Percentiles rank a stretch among this genome's conserved stretches.
These are phyloP conservation scores for Trichoderma semiorbis DNA, from an alignment of 2,329 filamentous ascomycete species.

Conservation along the genomic window DNA sequence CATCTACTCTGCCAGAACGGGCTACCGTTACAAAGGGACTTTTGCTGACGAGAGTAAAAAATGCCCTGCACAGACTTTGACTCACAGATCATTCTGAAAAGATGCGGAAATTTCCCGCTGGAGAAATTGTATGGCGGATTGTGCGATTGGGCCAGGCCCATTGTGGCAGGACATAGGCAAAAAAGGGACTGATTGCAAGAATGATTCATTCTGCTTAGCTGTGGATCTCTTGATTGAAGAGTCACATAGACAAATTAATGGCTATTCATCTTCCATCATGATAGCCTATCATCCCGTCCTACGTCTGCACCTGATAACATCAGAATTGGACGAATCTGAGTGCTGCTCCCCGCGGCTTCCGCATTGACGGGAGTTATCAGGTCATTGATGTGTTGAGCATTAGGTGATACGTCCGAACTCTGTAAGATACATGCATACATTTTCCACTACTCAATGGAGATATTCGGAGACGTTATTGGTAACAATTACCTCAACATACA, in stretches of 20 bases:
- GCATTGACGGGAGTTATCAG: background rate
- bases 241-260: background rate
- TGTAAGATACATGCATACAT: background rate
- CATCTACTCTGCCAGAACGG: background rate
- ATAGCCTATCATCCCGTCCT: background rate
- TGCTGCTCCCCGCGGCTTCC: background rate
- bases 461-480: background rate
- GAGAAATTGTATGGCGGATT: too few relatives aligned
- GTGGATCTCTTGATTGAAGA: background rate
- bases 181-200: background rate
- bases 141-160: background rate
- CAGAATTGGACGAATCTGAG: background rate
- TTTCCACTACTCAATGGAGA: background rate
- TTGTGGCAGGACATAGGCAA: conserved; percentile 4
- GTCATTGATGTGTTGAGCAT: background rate
- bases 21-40: background rate
- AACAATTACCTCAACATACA: background rate
- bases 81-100: background rate
- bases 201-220: background rate
- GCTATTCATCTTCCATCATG: background rate
- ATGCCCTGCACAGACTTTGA: background rate
- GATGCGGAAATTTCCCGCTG: background rate
- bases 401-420: background rate
- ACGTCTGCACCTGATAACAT: background rate
- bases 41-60: background rate